Evolutionary conservation across 1,284 basidiomycete genomes (phyloP), one percentile per base, ranked within the genome.

Genomic region (Puccinia horiana): DNA sequence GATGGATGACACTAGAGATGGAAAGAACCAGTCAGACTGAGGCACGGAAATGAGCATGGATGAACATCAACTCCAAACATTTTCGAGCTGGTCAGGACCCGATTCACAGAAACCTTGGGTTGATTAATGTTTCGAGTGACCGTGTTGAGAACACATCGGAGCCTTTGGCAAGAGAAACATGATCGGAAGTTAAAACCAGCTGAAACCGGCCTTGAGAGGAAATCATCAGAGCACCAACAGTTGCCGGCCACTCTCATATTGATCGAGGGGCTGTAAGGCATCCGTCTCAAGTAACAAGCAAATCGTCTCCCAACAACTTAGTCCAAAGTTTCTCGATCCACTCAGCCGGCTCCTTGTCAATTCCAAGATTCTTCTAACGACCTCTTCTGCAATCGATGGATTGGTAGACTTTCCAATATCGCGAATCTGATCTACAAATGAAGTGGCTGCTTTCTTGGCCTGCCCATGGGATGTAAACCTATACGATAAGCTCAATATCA

Each of bases 21-120:
- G 42, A n/a, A 40, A 54, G 47, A 23, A 54, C 6, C 29, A 23
- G 20, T 70, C 49, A 77, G 76, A 67, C 32, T 40, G 18, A 26
- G 3, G 5, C 20, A 16, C 52, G 23, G 5, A 29, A 52, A n/a
- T 37, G 14, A 32, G 52, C 14, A 2, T 47, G 40, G n/a, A 63
- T 29, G 26, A 23, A 8, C 9, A 42, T 37, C 49, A 40, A 47
- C 29, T n/a, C 78, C n/a, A n/a, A 69, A 81, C 80, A 81, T 81
- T 81, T 81, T 81, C 40, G 72, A 74, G 18, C 80, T 44, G 16
- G 58, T 49, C 32, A 81, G 18, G 16, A 81, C 56, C 63, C 72
- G 70, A 42, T 40, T 63, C 23, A 81, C 35, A 61, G 80, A 58
- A 67, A 75, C 58, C 18, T 74, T 75, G 40, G 80, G 44, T 29